Percentiles rank a stretch among this genome's conserved stretches.
These are phyloP conservation scores for Trametes cubensis DNA, from an alignment of 768 basidiomycete species.

Conservation along the genomic window DNA sequence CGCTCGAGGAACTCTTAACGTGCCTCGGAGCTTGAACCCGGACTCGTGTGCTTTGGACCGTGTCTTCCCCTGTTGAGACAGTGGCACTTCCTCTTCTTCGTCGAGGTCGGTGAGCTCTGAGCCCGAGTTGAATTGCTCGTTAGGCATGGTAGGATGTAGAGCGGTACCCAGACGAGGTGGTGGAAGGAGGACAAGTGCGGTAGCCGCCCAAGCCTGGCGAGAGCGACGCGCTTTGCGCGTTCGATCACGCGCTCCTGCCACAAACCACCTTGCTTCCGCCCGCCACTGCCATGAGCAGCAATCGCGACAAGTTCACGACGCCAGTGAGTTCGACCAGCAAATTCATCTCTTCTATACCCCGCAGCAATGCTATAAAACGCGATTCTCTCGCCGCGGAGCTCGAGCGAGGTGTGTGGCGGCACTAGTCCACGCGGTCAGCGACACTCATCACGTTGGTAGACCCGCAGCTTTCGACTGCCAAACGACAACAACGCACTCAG, in stretches of 20 bases:
- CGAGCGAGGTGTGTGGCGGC: constrained; percentile 52
- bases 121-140: constrained; percentile 15
- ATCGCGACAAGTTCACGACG: constrained; percentile 29
- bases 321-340: constrained; percentile 26
- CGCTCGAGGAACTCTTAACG: constrained; percentile 29
- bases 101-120: constrained; percentile 36
- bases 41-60: constrained; percentile 10
- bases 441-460: constrained; percentile 43
- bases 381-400: constrained; percentile 70
- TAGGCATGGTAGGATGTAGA: constrained; percentile 7
- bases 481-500: constrained; percentile 67
- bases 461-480: constrained; percentile 65
- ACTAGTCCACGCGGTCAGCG: constrained; percentile 5
- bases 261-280: constrained; percentile 3
- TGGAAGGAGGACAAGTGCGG: constrained; percentile 1
- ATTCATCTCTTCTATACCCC: constrained; percentile 19
- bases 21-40: constrained; percentile 29
- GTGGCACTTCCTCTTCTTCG: constrained; percentile 28
- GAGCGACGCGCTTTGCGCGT: constrained; percentile 1
- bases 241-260: neutral
- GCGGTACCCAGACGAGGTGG: neutral
- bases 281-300: constrained; percentile 22
- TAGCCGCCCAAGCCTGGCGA: no score
- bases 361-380: constrained; percentile 51
- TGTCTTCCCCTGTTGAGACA: constrained; percentile 12